Evolutionary conservation across 2,329 filamentous ascomycete species (phyloP).

Genomic region (Fusarium newnesense): DNA sequence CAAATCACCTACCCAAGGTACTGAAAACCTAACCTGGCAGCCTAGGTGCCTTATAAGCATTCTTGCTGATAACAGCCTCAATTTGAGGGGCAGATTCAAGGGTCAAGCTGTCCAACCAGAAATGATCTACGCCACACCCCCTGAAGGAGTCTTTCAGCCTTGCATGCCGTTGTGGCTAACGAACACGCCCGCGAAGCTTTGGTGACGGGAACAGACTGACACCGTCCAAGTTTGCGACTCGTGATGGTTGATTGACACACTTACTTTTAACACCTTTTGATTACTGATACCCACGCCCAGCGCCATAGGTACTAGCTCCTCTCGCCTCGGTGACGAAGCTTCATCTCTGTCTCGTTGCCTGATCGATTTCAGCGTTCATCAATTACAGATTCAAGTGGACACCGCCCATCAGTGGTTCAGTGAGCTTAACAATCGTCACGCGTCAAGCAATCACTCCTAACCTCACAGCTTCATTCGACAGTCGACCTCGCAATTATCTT

Average conservation of each 20-base stretch:
- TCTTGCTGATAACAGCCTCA: conserved; percentile 8
- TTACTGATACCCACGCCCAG: neutral
- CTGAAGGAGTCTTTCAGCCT: conserved; percentile 16
- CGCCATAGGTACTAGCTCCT: neutral
- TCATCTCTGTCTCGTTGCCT: neutral
- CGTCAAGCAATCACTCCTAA: conserved; percentile 19
- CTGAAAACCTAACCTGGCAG: neutral
- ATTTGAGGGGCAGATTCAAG: conserved; percentile 16
- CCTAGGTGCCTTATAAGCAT: neutral
- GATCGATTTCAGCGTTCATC: neutral
- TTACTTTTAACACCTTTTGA: conserved; percentile 5
- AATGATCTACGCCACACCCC: conserved; percentile 12
- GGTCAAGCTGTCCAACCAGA: conserved; percentile 20
- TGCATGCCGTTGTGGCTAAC: conserved; percentile 24
- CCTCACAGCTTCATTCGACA: neutral
- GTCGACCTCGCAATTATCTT: neutral
- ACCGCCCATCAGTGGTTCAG: neutral
- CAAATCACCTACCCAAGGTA: neutral
- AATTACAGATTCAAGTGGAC: neutral
- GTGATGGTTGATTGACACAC: conserved; percentile 30
- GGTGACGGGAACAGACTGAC: conserved; percentile 10
- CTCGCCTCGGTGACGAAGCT: neutral
- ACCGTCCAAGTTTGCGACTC: conserved; percentile 21
- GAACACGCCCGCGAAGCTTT: neutral
- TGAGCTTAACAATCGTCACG: neutral